These are phyloP conservation scores for Pleurotus eryngii DNA, from an alignment of 768 basidiomycete species.

Conservation along the genomic window DNA sequence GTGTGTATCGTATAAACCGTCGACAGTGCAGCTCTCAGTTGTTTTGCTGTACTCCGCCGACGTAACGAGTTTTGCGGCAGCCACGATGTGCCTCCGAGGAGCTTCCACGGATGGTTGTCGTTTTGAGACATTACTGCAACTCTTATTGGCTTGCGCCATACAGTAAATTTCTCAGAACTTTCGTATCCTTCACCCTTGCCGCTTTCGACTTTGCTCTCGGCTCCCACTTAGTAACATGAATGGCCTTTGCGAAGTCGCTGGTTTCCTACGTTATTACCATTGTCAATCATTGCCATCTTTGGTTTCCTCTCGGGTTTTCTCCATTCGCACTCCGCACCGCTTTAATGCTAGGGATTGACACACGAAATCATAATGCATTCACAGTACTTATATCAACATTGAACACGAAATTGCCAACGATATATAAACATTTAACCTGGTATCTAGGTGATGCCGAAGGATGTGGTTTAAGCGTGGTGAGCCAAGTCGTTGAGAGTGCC, in stretches of 20 bases:
- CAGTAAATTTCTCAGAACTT: background rate
- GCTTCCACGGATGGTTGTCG: background rate
- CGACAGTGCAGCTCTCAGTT: background rate
- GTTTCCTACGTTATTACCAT: no score
- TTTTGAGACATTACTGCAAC: background rate
- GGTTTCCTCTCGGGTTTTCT: background rate
- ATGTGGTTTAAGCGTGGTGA: slow-evolving; percentile 14
- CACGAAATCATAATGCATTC: slow-evolving; percentile 7
- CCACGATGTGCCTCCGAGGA: background rate
- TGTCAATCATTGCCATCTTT: background rate
- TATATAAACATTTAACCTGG: background rate
- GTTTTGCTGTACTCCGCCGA: background rate
- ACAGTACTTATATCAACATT: background rate
- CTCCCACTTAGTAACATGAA: no score
- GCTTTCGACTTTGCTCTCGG: background rate
- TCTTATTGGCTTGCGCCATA: background rate
- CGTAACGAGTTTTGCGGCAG: background rate
- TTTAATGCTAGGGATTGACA: slow-evolving; percentile 1
- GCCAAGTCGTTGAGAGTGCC: slow-evolving; percentile 26
- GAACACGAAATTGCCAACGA: background rate
- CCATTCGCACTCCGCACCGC: background rate
- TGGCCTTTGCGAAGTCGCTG: no score
- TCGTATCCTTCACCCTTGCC: background rate
- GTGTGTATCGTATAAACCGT: background rate
- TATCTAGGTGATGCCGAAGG: background rate